These are phyloP conservation scores for Vanilla planifolia DNA, from an alignment of 106 monocot species.

Conservation along the genomic window DNA sequence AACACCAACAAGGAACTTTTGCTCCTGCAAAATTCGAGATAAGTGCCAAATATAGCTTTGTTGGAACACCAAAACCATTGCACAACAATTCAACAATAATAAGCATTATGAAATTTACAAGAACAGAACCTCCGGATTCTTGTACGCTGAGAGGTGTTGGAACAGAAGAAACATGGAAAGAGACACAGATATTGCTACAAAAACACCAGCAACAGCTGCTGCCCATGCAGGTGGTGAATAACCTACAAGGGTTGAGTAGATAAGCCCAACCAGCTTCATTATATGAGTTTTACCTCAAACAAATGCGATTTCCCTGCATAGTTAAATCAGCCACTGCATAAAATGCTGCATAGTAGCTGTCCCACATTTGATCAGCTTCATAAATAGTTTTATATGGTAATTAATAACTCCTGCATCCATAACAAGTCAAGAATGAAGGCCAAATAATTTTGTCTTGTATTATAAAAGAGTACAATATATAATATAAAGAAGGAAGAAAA, in stretches of 20 bases:
- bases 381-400: too few relatives aligned
- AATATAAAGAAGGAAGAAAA: too few relatives aligned
- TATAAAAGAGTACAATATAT: too few relatives aligned
- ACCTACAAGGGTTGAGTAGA: not conserved
- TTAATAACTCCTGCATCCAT: too few relatives aligned
- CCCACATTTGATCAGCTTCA: too few relatives aligned
- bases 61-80: not conserved
- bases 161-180: constrained; percentile 48
- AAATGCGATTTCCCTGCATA: too few relatives aligned
- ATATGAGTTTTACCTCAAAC: too few relatives aligned
- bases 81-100: not conserved
- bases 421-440: too few relatives aligned
- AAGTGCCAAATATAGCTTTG: not conserved
- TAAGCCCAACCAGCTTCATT: not conserved
- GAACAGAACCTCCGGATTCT: constrained; percentile 59
- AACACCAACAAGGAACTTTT: constrained; percentile 83
- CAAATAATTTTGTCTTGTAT: too few relatives aligned
- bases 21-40: constrained; percentile 45
- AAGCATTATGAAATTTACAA: not conserved
- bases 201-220: constrained; percentile 38
- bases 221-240: constrained; percentile 50
- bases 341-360: too few relatives aligned
- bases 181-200: constrained; percentile 33
- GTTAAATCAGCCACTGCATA: too few relatives aligned
- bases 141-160: constrained; percentile 58